These are phyloP conservation scores for Telopea speciosissima DNA, from an alignment of 177 flowering plant genomes.

Conservation along the genomic window DNA sequence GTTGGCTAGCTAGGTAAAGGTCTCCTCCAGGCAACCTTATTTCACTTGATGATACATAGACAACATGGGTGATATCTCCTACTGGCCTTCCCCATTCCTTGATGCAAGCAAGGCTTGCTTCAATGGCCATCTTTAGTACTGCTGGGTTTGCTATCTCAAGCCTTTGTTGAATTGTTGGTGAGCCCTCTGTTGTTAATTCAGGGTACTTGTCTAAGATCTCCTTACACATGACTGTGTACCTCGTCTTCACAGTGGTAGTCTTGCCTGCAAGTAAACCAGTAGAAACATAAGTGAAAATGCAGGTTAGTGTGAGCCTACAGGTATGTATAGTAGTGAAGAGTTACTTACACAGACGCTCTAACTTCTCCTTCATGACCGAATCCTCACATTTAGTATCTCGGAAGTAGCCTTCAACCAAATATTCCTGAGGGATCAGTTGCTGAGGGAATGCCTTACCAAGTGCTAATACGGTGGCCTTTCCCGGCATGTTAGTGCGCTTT, in stretches of 20 bases:
- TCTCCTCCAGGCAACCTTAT: conserved; percentile 68
- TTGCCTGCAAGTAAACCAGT: conserved; percentile 34
- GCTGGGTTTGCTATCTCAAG: conserved; percentile 50
- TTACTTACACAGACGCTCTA: conserved; percentile 63
- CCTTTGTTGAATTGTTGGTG: conserved; percentile 50
- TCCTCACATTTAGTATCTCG: conserved; percentile 64
- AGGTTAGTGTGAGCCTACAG: too few species aligned
- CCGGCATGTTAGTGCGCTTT: conserved; percentile 12
- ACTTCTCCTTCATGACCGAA: conserved; percentile 50
- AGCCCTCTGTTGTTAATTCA: conserved; percentile 23
- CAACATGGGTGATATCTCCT: conserved; percentile 50
- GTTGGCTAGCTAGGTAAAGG: conserved; percentile 48
- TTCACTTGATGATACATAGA: conserved; percentile 70
- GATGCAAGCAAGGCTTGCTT: conserved; percentile 53
- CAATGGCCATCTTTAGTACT: conserved; percentile 51
- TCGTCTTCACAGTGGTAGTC: conserved; percentile 66
- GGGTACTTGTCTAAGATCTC: conserved; percentile 41
- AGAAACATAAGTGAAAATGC: neutral
- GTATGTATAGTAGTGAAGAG: neutral
- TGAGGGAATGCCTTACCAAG: conserved; percentile 65
- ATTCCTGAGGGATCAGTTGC: conserved; percentile 56
- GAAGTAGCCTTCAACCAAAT: conserved; percentile 60
- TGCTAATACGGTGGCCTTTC: conserved; percentile 68
- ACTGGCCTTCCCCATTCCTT: conserved; percentile 56
- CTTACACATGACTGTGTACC: conserved; percentile 70